phyloP scores from a whole-genome alignment of 2,329 filamentous ascomycete genomes.

The Botrytis aclada region DNA sequence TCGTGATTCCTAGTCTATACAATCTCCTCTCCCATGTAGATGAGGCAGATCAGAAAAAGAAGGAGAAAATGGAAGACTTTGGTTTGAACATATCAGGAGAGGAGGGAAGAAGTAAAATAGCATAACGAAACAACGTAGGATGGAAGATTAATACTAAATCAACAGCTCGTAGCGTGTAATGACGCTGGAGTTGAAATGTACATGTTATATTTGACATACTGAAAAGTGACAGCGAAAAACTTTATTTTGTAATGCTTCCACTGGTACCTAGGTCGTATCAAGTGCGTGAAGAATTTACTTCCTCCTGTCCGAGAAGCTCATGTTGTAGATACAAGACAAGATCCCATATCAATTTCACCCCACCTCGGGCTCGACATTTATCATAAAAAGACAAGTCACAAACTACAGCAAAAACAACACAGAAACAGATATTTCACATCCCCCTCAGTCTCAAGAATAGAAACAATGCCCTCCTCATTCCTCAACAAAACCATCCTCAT shows the following conservation, averaged over 20 bases:
- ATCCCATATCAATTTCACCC: background rate
- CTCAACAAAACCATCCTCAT: constrained; percentile 32
- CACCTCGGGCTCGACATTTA: background rate
- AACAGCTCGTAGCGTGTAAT: background rate
- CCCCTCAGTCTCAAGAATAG: accelerated
- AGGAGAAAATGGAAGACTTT: background rate
- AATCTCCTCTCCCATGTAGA: background rate
- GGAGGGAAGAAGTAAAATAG: background rate
- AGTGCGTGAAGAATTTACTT: background rate
- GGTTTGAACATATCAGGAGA: background rate
- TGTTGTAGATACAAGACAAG: background rate
- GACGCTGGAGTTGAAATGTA: background rate
- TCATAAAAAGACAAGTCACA: background rate
- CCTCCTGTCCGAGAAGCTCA: background rate
- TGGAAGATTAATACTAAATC: background rate
- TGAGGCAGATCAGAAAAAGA: background rate
- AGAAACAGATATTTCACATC: background rate
- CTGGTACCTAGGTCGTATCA: background rate
- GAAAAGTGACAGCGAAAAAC: background rate
- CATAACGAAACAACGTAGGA: background rate
- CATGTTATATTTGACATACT: background rate
- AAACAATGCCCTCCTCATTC: constrained; percentile 15
- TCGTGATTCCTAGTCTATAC: background rate
- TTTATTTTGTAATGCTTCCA: background rate
- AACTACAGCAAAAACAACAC: background rate